A percentile compares a stretch with the other conserved stretches of the same genome.
Conservation (phyloP, 768 basidiomycete species). For the Trametes cinnabarina region DNA sequence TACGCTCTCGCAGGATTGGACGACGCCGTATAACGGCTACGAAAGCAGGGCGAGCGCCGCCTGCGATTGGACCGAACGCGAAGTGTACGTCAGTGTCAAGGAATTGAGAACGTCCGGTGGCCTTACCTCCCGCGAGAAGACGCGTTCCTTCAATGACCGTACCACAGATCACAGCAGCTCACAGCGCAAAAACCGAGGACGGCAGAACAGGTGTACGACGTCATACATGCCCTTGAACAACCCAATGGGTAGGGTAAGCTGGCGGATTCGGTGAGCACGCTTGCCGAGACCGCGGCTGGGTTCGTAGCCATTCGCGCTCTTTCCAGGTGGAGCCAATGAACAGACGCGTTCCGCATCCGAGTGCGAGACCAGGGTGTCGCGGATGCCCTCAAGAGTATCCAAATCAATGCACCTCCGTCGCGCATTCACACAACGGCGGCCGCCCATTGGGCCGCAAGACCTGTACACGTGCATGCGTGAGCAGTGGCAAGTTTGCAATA, state of each 20-base stretch:
- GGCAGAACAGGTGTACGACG: too few relatives aligned
- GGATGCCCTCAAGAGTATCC: background rate
- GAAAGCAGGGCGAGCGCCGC: background rate
- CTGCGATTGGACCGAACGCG: background rate
- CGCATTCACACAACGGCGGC: background rate
- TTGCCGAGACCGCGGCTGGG: too few relatives aligned
- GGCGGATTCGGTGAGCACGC: too few relatives aligned
- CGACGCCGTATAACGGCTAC: background rate
- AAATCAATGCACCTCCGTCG: background rate
- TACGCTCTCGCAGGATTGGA: background rate
- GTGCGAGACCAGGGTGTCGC: too few relatives aligned
- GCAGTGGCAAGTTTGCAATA: background rate
- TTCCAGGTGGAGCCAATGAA: too few relatives aligned
- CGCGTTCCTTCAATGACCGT: too few relatives aligned
- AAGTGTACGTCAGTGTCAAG: background rate
- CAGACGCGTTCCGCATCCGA: too few relatives aligned
- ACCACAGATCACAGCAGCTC: too few relatives aligned
- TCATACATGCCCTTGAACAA: too few relatives aligned
- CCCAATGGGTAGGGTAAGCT: too few relatives aligned
- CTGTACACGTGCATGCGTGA: background rate
- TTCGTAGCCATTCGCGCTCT: too few relatives aligned
- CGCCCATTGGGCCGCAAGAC: background rate
- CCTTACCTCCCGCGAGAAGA: background rate
- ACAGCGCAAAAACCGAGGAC: too few relatives aligned
- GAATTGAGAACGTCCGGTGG: background rate